Conservation (phyloP, 805 yeast species). For the Candida nanaspora region DNA sequence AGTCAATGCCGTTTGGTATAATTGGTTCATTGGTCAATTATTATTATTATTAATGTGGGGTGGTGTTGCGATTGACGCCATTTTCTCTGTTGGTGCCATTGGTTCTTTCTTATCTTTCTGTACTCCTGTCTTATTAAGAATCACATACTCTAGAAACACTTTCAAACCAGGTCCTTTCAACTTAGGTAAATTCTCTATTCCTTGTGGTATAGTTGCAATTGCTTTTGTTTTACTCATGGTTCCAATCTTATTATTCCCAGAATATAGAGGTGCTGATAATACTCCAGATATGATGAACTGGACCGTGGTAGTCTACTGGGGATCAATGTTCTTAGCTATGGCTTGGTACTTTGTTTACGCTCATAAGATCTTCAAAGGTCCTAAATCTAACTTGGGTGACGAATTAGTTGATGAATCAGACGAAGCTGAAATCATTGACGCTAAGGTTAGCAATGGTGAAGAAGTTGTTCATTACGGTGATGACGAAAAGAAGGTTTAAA, state of each 20-base stretch:
- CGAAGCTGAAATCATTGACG: constrained; percentile 13
- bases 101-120: constrained; percentile 61
- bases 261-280: constrained; percentile 31
- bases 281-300: constrained; percentile 47
- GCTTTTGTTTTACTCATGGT: constrained; percentile 48
- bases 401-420: constrained; percentile 21
- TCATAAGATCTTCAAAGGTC: constrained; percentile 55
- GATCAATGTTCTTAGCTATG: constrained; percentile 45
- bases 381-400: constrained; percentile 43
- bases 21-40: constrained; percentile 47
- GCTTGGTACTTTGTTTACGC: constrained; percentile 48
- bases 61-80: constrained; percentile 59
- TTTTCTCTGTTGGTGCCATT: constrained; percentile 68
- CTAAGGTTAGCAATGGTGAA: constrained; percentile 10
- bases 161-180: constrained; percentile 65
- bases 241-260: constrained; percentile 55
- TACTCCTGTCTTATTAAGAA: constrained; percentile 54
- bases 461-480: constrained; percentile 4
- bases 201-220: constrained; percentile 40
- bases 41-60: constrained; percentile 54
- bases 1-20: constrained; percentile 55
- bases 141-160: constrained; percentile 42
- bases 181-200: constrained; percentile 45
- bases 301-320: constrained; percentile 57
- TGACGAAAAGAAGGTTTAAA: neutral